Percentiles rank a stretch among this genome's conserved stretches.
phyloP scores from a whole-genome alignment of 805 yeast species.

The Yarrowia deformans region DNA sequence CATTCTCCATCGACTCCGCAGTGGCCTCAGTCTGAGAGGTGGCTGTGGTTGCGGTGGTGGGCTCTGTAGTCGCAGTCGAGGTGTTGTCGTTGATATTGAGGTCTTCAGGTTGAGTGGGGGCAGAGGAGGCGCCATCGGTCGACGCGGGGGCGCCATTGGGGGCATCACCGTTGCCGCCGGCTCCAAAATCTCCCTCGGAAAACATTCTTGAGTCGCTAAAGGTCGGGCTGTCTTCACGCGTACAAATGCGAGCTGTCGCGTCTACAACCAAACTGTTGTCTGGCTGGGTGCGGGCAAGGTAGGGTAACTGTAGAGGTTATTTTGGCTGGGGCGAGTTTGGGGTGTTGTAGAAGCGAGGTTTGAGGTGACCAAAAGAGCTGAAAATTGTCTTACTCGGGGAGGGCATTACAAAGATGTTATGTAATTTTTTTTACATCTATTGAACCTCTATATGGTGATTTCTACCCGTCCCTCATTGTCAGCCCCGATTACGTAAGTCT shows the following conservation, averaged over 20 bases:
- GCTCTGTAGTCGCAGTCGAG: slow-evolving; percentile 15
- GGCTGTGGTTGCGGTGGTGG: slow-evolving; percentile 7
- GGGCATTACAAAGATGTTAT: no score
- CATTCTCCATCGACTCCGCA: not conserved
- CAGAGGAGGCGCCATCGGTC: not conserved
- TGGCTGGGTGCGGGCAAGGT: not conserved
- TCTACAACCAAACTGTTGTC: slow-evolving; percentile 5
- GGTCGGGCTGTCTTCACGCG: slow-evolving; percentile 32
- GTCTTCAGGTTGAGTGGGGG: slow-evolving; percentile 8
- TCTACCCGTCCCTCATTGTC: no score
- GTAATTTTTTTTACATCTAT: no score
- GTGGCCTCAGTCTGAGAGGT: slow-evolving; percentile 10
- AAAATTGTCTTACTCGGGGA: no score
- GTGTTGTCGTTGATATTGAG: slow-evolving; percentile 3
- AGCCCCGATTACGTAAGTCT: not conserved
- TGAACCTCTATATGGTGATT: no score
- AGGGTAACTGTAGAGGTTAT: slow-evolving; percentile 23
- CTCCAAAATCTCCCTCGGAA: slow-evolving; percentile 33
- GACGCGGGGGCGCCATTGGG: slow-evolving; percentile 20
- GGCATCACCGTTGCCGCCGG: not conserved
- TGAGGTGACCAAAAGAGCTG: no score
- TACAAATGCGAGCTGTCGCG: slow-evolving; percentile 34
- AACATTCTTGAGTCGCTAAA: slow-evolving; percentile 2
- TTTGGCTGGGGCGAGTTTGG: not conserved
- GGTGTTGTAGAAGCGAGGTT: no score